A percentile compares a stretch with the other conserved stretches of the same genome.
phyloP scores from a whole-genome alignment of 2,329 filamentous ascomycete species.

The Pestalotiopsis sp. region DNA sequence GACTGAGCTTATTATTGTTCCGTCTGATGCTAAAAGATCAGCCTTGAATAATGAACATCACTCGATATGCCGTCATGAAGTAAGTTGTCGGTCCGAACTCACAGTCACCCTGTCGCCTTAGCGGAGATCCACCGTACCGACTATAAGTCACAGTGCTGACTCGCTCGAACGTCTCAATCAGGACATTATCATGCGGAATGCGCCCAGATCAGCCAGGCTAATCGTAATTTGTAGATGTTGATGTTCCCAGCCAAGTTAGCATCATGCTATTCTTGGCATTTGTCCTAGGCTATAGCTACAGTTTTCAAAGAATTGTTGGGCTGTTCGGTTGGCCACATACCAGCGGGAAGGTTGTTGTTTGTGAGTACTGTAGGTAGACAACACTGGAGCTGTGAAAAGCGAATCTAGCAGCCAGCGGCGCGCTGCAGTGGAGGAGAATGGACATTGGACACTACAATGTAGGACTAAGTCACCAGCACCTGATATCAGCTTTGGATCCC shows the following conservation, averaged over 20 bases:
- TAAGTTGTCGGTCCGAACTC: slow-evolving; percentile 2
- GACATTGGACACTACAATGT: no score
- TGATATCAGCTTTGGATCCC: no score
- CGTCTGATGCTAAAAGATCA: neutral
- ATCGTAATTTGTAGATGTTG: neutral
- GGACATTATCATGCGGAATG: neutral
- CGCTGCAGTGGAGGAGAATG: no score
- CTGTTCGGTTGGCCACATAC: no score
- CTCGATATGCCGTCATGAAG: slow-evolving; percentile 6
- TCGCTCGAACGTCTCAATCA: neutral
- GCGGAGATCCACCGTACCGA: neutral
- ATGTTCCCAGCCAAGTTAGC: neutral
- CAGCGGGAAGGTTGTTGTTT: no score
- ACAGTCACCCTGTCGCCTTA: neutral
- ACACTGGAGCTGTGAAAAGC: no score
- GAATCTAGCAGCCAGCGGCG: no score
- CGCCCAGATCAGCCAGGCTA: neutral
- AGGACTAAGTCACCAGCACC: no score
- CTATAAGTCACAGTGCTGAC: neutral
- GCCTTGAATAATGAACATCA: slow-evolving; percentile 3
- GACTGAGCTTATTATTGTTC: neutral
- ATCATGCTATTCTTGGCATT: neutral
- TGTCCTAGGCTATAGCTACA: neutral
- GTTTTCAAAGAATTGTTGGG: no score
- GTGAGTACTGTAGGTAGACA: no score